Evolutionary conservation across 106 monocot species (phyloP), one percentile per base, ranked within the genome.

Genomic region (Apostasia ramifera): DNA sequence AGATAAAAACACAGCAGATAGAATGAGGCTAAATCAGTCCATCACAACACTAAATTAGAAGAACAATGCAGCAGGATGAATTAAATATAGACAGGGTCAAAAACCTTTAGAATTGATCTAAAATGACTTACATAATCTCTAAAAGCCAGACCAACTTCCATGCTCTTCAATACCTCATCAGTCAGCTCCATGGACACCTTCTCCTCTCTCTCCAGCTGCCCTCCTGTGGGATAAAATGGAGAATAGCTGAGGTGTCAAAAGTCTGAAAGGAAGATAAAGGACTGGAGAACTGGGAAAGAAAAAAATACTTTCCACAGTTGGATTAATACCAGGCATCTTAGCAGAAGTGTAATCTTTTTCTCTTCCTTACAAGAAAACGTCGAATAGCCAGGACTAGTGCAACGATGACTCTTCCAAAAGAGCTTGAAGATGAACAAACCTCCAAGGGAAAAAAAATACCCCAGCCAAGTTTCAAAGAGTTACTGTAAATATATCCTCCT

Each of bases 131-230:
- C 97, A 41, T 97, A 97, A 59, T 97, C 97, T 59, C 92, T 79
- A 78, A 97, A 97, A 10, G 97, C 97, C 87, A 92, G 73, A 49
- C 97, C 97, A 48, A 92, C 92, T 74, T 97, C 97, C 97, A 97
- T 97, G 85, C 92, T 85, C 72, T 97, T 97, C 62, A 97, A 37
- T 1, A 97, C 77, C 72, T 97, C 93, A 37, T 93, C 93, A 1
- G 84, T 80, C 43, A 86, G 69, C 78, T 93, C 93, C 86, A 89
- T 84, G 48, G 86, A 70, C 37, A 88, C 76, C 68, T 40, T 80
- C 78, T 91, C 80, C 56, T 85, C 82, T 57, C 71, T 75, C 53
- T 83, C 78, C 13, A n/a, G 12, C 39, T 59, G 61, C 53, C 69
- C 61, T 2, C 69, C 69, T 61, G 14, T 45, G 15, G 48, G 48